These are phyloP conservation scores for Silene coronaria DNA, from an alignment of 179 eudicot species.

Conservation along the genomic window DNA sequence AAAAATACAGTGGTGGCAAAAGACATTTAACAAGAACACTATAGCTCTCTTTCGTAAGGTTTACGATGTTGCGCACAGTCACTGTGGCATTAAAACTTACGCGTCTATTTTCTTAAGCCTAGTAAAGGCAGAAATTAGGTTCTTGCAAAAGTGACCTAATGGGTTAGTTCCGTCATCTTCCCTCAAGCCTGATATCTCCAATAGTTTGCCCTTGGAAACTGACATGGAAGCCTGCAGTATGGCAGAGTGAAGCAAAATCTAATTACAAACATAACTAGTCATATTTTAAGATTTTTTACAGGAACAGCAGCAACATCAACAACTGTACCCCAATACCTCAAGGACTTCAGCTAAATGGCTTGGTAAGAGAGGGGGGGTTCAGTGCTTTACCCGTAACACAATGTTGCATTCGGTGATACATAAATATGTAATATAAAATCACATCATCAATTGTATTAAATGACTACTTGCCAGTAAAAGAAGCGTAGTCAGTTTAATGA, in stretches of 20 bases:
- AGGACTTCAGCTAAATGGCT: too few species aligned
- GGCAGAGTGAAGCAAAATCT: background rate
- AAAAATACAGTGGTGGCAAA: background rate
- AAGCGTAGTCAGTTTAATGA: too few species aligned
- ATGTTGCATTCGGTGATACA: too few species aligned
- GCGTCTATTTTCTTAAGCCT: constrained; percentile 43
- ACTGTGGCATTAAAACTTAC: constrained; percentile 39
- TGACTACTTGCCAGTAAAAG: too few species aligned
- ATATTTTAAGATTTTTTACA: too few species aligned
- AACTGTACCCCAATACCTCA: too few species aligned
- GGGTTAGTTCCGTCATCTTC: constrained; percentile 37
- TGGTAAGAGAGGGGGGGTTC: too few species aligned
- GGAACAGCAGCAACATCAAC: too few species aligned
- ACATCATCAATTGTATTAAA: too few species aligned
- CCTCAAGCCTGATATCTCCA: constrained; percentile 30
- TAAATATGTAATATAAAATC: too few species aligned
- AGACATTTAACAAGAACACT: background rate
- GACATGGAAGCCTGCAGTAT: constrained; percentile 67
- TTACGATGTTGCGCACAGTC: background rate
- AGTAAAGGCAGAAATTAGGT: constrained; percentile 59
- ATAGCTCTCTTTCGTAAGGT: background rate
- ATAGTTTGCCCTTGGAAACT: constrained; percentile 34
- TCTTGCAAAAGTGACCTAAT: constrained; percentile 46
- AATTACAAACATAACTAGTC: too few species aligned
- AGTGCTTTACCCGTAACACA: too few species aligned